Evolutionary conservation across 1,284 basidiomycete species (phyloP).

Genomic region (Peniophora sp.): DNA sequence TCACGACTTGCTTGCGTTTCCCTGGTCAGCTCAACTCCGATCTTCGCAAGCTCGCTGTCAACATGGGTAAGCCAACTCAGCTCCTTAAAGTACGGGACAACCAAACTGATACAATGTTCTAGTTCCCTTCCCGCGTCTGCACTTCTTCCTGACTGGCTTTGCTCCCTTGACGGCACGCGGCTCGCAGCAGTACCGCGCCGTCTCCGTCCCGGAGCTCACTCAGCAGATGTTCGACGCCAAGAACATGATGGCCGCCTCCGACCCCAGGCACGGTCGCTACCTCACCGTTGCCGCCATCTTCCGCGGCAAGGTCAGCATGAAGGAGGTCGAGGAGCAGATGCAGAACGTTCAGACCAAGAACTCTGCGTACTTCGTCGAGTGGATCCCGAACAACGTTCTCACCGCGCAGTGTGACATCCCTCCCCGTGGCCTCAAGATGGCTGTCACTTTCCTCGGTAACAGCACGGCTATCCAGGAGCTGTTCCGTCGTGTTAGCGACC

Average conservation of each 20-base stretch:
- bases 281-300: conserved; percentile 95
- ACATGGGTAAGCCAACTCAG: conserved; percentile 76
- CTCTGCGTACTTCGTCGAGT: conserved; percentile 96
- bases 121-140: conserved; percentile 97
- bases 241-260: conserved; percentile 98
- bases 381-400: conserved; percentile 98
- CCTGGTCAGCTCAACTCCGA: conserved; percentile 99
- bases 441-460: conserved; percentile 96
- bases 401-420: conserved; percentile 96
- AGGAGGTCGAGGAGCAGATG: conserved; percentile 99
- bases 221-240: conserved; percentile 98
- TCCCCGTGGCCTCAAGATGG: conserved; percentile 91
- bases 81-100: conserved; percentile 3
- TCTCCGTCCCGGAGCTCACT: conserved; percentile 93
- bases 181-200: conserved; percentile 90
- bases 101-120: not conserved
- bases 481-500: conserved; percentile 95
- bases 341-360: conserved; percentile 97
- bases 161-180: conserved; percentile 92
- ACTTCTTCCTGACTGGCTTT: conserved; percentile 99
- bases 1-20: conserved; percentile 95
- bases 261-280: conserved; percentile 92
- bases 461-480: conserved; percentile 95
- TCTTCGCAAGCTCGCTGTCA: conserved; percentile 93
- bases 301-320: conserved; percentile 98